Base-by-base conservation (phyloP, 768 basidiomycete species). In the Leccinum boreale region DNA sequence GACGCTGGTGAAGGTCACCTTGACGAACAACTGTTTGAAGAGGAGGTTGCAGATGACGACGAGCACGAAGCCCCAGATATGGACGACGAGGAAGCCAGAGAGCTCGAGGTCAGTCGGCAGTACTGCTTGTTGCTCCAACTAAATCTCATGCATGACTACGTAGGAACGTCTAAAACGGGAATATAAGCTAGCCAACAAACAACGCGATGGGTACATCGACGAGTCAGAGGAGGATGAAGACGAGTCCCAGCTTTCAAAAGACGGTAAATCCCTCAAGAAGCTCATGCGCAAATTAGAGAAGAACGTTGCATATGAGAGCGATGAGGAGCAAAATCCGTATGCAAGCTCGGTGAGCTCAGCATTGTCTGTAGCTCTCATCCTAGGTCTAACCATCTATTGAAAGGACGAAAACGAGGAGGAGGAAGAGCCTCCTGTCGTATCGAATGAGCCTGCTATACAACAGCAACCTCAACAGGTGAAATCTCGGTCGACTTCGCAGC, bases 41-140 rank as follows among this genome's bases (percentile, higher is more conserved):
- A 88, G 65, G 87, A 90, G 17, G 88, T 92, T 65, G 89, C 89
- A 3, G 92, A 94, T 65, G 92, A 94, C 58, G 92, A 94, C 33
- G 92, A 94, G 65, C 85, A 84, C 65, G 81, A 85, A 72, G 81
- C 81, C 15, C 80, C 84, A 12, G 88, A 89, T 55, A 81, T 84
- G 55, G 84, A 92, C 44, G 92, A 94, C 55, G 90, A 93, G 62
- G 92, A 93, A 67, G 84, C 87, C 31, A 94, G 89, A 68, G 89
- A 91, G 67, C 77, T 86, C 11, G 89, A 92, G 81, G 91, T 87
- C 49, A 35, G 81, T 67, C 36, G 10, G 11, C 50, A n/a, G 45
- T 17, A 4, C 4, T 7, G 23, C 42, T 11, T 24, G 14, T 28
- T 24, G 9, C 17, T 39, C 23, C 10, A 11, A 15, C 26, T 24